Conservation (phyloP, 192 early-diverging fungal species). For the Coemansia umbellata region DNA sequence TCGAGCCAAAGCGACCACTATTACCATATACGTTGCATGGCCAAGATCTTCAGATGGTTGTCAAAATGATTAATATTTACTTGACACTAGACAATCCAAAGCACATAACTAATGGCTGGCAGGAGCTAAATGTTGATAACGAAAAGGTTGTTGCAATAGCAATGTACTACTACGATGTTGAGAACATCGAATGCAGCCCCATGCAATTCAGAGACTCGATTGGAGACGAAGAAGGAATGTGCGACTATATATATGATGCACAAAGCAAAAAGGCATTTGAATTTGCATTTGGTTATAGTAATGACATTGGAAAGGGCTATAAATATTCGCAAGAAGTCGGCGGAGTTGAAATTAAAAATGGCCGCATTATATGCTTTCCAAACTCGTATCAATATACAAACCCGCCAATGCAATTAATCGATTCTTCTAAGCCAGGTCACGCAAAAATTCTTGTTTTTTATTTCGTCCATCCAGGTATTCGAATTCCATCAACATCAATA, state of each 20-base stretch:
- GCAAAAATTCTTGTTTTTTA: conserved; percentile 64
- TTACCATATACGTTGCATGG: conserved; percentile 22
- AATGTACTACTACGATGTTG: conserved; percentile 62
- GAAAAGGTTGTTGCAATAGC: conserved; percentile 68
- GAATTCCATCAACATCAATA: conserved; percentile 48
- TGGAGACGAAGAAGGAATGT: neutral
- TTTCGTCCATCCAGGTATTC: conserved; percentile 56
- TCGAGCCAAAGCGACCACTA: conserved; percentile 8
- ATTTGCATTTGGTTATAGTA: conserved; percentile 16
- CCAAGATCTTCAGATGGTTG: conserved; percentile 53
- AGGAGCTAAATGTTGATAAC: conserved; percentile 61
- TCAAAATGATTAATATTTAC: conserved; percentile 63
- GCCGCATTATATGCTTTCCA: conserved; percentile 61
- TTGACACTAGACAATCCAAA: conserved; percentile 58
- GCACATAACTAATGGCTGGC: conserved; percentile 56
- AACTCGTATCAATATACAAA: conserved; percentile 65
- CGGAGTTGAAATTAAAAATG: conserved; percentile 31
- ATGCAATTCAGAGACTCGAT: conserved; percentile 53
- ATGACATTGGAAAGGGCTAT: conserved; percentile 13
- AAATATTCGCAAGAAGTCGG: conserved; percentile 31
- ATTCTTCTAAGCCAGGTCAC: conserved; percentile 54
- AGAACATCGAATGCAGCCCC: conserved; percentile 57
- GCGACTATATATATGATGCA: neutral
- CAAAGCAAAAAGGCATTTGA: neutral
- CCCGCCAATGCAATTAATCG: conserved; percentile 51